These are phyloP conservation scores for Yamadazyma endophytica DNA, from an alignment of 805 yeast genomes.

Conservation along the genomic window DNA sequence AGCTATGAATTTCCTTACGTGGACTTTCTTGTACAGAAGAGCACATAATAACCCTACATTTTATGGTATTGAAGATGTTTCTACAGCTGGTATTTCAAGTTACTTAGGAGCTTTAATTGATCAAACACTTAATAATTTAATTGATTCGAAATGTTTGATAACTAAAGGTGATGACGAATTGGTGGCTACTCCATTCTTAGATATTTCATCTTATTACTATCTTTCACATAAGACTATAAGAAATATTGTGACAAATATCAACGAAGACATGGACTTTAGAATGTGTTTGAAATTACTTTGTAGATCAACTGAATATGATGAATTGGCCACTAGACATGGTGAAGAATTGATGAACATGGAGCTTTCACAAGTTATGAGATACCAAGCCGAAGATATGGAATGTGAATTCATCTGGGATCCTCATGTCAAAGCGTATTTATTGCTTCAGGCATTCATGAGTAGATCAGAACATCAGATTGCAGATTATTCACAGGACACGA, in stretches of 20 bases:
- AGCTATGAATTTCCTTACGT: slow-evolving; percentile 69
- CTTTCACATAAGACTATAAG: slow-evolving; percentile 87
- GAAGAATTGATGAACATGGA: slow-evolving; percentile 85
- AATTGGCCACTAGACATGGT: slow-evolving; percentile 86
- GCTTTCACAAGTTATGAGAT: slow-evolving; percentile 71
- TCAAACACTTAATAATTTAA: slow-evolving; percentile 58
- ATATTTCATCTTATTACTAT: slow-evolving; percentile 87
- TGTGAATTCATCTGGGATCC: slow-evolving; percentile 78
- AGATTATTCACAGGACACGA: slow-evolving; percentile 91
- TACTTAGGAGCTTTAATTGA: slow-evolving; percentile 67
- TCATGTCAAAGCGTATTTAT: slow-evolving; percentile 70
- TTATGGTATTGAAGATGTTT: slow-evolving; percentile 64
- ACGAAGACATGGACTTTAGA: slow-evolving; percentile 46
- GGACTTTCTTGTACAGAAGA: slow-evolving; percentile 73
- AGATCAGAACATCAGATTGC: slow-evolving; percentile 84
- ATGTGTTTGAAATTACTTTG: slow-evolving; percentile 59
- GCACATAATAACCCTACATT: slow-evolving; percentile 76
- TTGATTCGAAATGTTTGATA: slow-evolving; percentile 67
- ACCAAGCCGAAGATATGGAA: slow-evolving; percentile 52
- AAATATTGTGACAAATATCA: slow-evolving; percentile 53
- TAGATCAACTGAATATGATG: slow-evolving; percentile 77
- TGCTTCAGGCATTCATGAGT: slow-evolving; percentile 69
- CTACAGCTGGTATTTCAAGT: slow-evolving; percentile 51
- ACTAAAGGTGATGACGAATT: slow-evolving; percentile 43
- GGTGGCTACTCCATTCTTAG: slow-evolving; percentile 75